Base-by-base conservation (phyloP, 345 rosid genomes). In the Eucalyptus tenuipes region DNA sequence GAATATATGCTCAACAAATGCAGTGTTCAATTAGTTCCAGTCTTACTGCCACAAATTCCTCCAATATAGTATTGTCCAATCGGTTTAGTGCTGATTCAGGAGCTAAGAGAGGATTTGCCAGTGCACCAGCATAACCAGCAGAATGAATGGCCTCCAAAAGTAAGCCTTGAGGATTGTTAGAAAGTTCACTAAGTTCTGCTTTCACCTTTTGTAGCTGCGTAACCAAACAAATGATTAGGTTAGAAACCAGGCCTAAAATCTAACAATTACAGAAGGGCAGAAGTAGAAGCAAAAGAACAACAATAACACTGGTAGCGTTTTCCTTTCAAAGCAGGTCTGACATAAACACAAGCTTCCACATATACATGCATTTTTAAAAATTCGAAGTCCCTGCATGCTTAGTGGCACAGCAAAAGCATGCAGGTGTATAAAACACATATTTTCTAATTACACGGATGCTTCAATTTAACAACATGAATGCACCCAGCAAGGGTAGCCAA, bases 71-170 rank as follows among this genome's bases (percentile, higher is more conserved):
- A 86, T 94, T 86, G 87, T 92, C 94, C 89, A 98, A 88, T 91
- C 92, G 89, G 87, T 89, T 90, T 79, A 96, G 79, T 55, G 98
- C 94, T 86, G 98, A 95, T 89, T 96, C 98, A 33, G 98, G 93
- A 49, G 96, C 98, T 55, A 96, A 92, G 89, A 98, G 94, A 68
- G 99, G 98, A 94, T 97, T 95, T 45, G 97, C 97, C 92, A 98
- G 92, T 84, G 97, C 97, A 85, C 99, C 99, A 87, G 93, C 89
- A 91, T 92, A 98, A 87, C 95, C 99, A 82, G 96, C 95, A 13
- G 98, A 94, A 89, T 97, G 99, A 90, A 97, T 94, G 24, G 97
- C 99, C 92, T 98, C 99, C 92, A 96, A 87, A 40, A 98, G 94
- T 82, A 95, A 91, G 45, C 94, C 95, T 86, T 95, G 96, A 82